Base-by-base conservation (phyloP, 108 stramenopile genomes). In the Craspedostauros australis region DNA sequence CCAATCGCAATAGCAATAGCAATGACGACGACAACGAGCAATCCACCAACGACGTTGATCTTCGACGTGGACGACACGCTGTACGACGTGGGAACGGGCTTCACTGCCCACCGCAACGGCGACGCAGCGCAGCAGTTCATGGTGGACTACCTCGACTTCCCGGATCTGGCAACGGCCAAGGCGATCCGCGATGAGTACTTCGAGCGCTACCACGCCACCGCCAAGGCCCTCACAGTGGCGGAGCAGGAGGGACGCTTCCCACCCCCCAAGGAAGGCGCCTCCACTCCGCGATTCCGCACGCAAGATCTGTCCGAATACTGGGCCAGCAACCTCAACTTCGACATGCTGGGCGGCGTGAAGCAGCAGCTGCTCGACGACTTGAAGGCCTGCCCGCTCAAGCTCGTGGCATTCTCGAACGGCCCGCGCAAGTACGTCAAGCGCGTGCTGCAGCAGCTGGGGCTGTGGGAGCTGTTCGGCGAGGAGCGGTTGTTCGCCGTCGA, bases 31-130 rank as follows among this genome's bases (percentile, higher is more conserved):
- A n/a, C n/a, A n/a, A n/a, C n/a, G n/a, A n/a, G 47, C 47, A 4
- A 28, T 45, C 8, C 34, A 19, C 19, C 43, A 15, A 69, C 77
- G 8, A 80, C 83, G 16, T 49, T 91, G 23, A 85, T 92, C 28
- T 92, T 87, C 54, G 90, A 92, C 50, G 80, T 92, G 6, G 90
- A 92, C 44, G 90, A 92, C 58, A 84, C 82, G 5, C 64, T 92
- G 16, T 92, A 92, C 43, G 85, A 86, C 54, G 84, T 86, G 22
- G 64, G 66, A 3, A 77, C 75, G 2, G 90, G 86, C 21, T 92
- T 92, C 62, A 84, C 83, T 8, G 59, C 70, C 11, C 84, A 92
- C 62, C 76, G 90, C 23, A 92, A 88, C 47, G 75, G 73, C 7
- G 62, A 74, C 15, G 73, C 68, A 9, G 73, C 73, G 2, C 69